Evolutionary conservation across 164 flowering plant species (phyloP).

Genomic region (Dillenia turbinata): DNA sequence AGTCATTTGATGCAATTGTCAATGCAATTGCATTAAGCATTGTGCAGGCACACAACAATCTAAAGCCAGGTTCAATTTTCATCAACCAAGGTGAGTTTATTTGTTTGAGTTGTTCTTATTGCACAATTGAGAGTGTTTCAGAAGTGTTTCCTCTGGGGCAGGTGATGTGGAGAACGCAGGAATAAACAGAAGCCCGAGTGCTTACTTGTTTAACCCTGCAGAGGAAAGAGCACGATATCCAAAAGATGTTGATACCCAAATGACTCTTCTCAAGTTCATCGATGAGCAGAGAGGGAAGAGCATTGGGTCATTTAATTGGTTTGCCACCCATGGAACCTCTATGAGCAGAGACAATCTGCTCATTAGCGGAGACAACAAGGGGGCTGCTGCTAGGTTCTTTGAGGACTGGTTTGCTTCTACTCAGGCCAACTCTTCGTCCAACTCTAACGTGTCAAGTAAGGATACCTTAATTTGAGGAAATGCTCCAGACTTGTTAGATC

Average conservation of each 20-base stretch:
- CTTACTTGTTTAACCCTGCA: constrained; percentile 48
- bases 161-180: constrained; percentile 60
- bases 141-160: constrained; percentile 8
- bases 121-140: not conserved
- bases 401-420: constrained; percentile 50
- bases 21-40: constrained; percentile 46
- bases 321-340: constrained; percentile 67
- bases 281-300: constrained; percentile 32
- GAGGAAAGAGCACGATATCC: constrained; percentile 49
- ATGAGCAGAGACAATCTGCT: constrained; percentile 55
- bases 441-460: not conserved
- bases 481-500: too few species aligned
- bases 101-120: not conserved
- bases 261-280: constrained; percentile 62
- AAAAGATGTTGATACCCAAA: constrained; percentile 41
- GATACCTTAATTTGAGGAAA: too few species aligned
- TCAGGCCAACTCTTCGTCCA: not conserved
- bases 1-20: constrained; percentile 58
- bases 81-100: constrained; percentile 38
- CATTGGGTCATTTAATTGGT: constrained; percentile 62
- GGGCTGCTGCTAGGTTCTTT: constrained; percentile 63
- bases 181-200: constrained; percentile 69
- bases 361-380: constrained; percentile 73
- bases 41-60: constrained; percentile 50
- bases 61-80: constrained; percentile 51